A percentile compares a stretch with the other conserved stretches of the same genome.
phyloP scores from a whole-genome alignment of 441 rosid species.

The Capsella rubella region DNA sequence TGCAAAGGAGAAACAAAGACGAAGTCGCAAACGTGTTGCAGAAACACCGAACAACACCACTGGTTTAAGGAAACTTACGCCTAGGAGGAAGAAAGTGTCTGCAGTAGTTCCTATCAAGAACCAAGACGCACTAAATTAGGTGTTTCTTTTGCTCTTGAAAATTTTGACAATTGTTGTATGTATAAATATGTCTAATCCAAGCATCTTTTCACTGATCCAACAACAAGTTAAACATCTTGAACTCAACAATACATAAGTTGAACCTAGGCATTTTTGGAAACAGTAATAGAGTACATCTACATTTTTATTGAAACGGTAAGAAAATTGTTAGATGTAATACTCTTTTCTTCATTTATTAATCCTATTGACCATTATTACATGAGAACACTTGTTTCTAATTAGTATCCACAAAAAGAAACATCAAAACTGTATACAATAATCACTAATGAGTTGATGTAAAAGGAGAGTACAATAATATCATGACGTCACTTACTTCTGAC shows the following conservation, averaged over 20 bases:
- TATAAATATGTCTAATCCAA: conserved; percentile 10
- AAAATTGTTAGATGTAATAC: not conserved
- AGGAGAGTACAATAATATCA: not conserved
- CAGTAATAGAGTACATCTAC: not conserved
- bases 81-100: conserved; percentile 21
- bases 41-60: not conserved
- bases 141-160: conserved; percentile 7
- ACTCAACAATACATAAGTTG: not conserved
- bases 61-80: conserved; percentile 6
- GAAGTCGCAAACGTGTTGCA: conserved; percentile 17
- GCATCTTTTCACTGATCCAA: conserved; percentile 9
- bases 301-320: not conserved
- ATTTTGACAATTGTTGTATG: conserved; percentile 4
- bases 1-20: conserved; percentile 1
- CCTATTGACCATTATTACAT: not conserved
- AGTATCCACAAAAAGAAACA: conserved; percentile 5
- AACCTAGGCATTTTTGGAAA: not conserved
- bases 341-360: not conserved
- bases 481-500: conserved; percentile 36
- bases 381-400: not conserved
- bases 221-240: conserved; percentile 4
- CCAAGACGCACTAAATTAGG: conserved; percentile 6
- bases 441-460: not conserved
- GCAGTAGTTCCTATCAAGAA: conserved; percentile 9
- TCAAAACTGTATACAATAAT: conserved; percentile 23